Conservation (phyloP, 2,329 filamentous ascomycete species). For the Colletotrichum noveboracense region DNA sequence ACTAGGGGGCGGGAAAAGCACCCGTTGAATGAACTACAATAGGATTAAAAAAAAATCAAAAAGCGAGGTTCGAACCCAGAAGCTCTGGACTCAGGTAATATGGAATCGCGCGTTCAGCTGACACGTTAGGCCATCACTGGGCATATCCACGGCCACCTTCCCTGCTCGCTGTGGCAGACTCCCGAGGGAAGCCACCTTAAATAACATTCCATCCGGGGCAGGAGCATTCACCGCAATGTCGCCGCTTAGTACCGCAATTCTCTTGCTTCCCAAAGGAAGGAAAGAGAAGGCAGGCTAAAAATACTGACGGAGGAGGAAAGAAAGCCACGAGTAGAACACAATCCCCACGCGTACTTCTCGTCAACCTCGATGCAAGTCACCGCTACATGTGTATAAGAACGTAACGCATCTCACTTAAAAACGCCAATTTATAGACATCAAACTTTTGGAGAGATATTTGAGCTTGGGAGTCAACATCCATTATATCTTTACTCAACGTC, state of each 20-base stretch:
- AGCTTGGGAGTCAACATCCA: not conserved
- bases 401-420: not conserved
- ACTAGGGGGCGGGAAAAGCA: not conserved
- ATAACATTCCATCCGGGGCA: not conserved
- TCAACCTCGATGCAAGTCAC: not conserved
- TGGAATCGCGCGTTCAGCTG: not conserved
- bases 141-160: not conserved
- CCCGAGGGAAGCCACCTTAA: not conserved
- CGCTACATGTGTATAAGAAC: not conserved
- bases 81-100: not conserved
- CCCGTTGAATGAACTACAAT: fast-evolving
- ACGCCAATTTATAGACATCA: not conserved
- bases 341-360: not conserved
- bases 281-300: not conserved
- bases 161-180: not conserved
- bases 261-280: not conserved
- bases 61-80: not conserved
- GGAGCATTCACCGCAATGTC: not conserved
- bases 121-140: not conserved
- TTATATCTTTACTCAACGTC: not conserved
- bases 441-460: not conserved
- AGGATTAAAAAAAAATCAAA: not conserved
- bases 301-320: not conserved
- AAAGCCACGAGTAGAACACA: not conserved
- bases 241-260: not conserved